Conservation (phyloP, 208 protist genomes). For the Wallacemonas sp. region DNA sequence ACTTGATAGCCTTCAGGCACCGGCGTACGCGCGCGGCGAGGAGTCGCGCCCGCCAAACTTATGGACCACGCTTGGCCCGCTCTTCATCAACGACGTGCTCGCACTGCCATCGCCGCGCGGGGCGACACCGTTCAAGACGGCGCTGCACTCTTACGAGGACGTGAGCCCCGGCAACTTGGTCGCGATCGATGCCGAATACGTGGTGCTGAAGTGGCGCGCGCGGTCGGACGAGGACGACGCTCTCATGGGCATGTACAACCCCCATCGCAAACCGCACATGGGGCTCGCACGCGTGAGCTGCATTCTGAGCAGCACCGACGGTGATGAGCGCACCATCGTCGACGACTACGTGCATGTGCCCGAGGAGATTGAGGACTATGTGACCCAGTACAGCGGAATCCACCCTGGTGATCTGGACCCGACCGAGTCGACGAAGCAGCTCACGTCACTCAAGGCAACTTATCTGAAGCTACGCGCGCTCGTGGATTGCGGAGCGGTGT, state of each 20-base stretch:
- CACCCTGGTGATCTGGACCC: conserved; percentile 95
- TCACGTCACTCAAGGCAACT: conserved; percentile 94
- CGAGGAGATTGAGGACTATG: conserved; percentile 88
- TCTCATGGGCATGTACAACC: conserved; percentile 31
- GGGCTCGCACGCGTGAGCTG: conserved; percentile 86
- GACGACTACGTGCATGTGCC: conserved; percentile 91
- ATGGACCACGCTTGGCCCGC: conserved; percentile 73
- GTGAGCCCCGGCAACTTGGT: conserved; percentile 77
- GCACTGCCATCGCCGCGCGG: conserved; percentile 62
- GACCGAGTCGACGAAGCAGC: conserved; percentile 78
- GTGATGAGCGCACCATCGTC: conserved; percentile 85
- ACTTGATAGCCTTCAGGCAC: conserved; percentile 62
- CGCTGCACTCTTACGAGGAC: conserved; percentile 60
- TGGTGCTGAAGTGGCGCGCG: conserved; percentile 76
- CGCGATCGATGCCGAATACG: conserved; percentile 90
- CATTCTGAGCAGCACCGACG: conserved; percentile 71
- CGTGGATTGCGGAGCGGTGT: conserved; percentile 90
- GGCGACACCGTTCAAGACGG: conserved; percentile 56
- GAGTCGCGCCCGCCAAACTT: conserved; percentile 73
- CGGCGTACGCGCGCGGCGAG: conserved; percentile 59
- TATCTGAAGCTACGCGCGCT: conserved; percentile 94
- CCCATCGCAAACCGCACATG: conserved; percentile 77
- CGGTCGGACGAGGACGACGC: conserved; percentile 34
- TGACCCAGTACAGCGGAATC: conserved; percentile 94
- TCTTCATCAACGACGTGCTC: conserved; percentile 81